Conservation (phyloP, 495 filamentous ascomycete genomes). For the Penicillium pulvis region DNA sequence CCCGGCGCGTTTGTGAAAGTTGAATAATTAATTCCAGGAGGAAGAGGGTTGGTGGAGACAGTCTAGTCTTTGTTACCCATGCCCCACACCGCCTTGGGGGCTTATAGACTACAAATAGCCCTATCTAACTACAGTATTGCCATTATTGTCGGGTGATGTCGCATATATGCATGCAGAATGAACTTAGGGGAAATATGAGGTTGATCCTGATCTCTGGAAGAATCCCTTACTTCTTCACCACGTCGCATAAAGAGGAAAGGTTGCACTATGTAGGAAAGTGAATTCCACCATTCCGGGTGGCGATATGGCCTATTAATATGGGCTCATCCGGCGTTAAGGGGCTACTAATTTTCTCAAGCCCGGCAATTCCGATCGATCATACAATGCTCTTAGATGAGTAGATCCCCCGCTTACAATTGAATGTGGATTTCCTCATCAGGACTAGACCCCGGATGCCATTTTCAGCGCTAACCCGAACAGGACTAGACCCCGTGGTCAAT, state of each 20-base stretch:
- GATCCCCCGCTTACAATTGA: slow-evolving; percentile 1
- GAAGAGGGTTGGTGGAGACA: slow-evolving; percentile 3
- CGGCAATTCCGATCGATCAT: slow-evolving; percentile 4
- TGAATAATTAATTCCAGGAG: slow-evolving; percentile 8
- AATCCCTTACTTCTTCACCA: neutral
- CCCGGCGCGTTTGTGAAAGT: slow-evolving; percentile 5
- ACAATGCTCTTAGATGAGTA: neutral
- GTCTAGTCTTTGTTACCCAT: neutral
- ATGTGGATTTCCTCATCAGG: slow-evolving; percentile 4
- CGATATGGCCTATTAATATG: neutral
- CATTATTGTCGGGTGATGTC: neutral
- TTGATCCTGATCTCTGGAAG: neutral
- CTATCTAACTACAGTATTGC: neutral
- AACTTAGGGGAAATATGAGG: neutral
- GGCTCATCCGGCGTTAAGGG: neutral
- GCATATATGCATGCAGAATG: neutral
- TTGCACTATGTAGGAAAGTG: neutral
- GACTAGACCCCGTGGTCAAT: slow-evolving; percentile 7
- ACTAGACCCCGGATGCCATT: slow-evolving; percentile 12
- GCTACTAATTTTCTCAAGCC: neutral
- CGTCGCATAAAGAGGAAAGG: neutral
- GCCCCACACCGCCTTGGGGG: slow-evolving; percentile 6
- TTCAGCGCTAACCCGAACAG: neutral
- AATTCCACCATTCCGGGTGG: neutral
- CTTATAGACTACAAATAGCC: neutral